Evolutionary conservation across 306 rosid species (phyloP).

Genomic region (Rosa multiflora): DNA sequence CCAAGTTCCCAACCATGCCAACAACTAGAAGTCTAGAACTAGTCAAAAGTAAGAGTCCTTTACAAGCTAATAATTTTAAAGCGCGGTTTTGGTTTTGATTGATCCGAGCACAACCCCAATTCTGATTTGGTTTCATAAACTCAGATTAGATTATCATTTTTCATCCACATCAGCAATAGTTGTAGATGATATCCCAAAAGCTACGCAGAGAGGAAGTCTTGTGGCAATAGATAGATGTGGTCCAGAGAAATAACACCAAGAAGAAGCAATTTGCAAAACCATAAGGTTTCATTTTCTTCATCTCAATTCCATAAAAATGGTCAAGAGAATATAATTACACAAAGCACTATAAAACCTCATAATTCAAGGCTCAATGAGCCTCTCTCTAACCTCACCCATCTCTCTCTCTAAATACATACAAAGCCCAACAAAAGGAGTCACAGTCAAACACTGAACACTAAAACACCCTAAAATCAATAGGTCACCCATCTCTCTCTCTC

Average conservation of each 20-base stretch:
- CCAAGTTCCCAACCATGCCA: neutral
- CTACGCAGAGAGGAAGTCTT: neutral
- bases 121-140: neutral
- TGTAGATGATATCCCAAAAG: neutral
- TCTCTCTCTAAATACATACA: slow-evolving; percentile 20
- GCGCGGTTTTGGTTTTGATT: neutral
- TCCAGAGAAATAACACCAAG: neutral
- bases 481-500: too few species aligned
- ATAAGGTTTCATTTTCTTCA: slow-evolving; percentile 6
- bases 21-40: neutral
- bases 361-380: slow-evolving; percentile 12
- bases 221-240: neutral
- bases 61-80: neutral
- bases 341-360: slow-evolving; percentile 8
- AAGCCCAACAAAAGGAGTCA: slow-evolving; percentile 22
- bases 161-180: neutral
- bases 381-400: slow-evolving; percentile 21
- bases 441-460: slow-evolving; percentile 15
- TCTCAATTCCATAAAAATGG: slow-evolving; percentile 14
- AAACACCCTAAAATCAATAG: slow-evolving; percentile 11
- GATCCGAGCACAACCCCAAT: neutral
- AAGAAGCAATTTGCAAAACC: neutral
- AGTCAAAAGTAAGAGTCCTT: neutral
- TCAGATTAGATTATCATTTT: neutral
- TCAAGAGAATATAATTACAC: slow-evolving; percentile 24